phyloP scores from a whole-genome alignment of 2,329 filamentous ascomycete genomes.

The Penicillium sp. region DNA sequence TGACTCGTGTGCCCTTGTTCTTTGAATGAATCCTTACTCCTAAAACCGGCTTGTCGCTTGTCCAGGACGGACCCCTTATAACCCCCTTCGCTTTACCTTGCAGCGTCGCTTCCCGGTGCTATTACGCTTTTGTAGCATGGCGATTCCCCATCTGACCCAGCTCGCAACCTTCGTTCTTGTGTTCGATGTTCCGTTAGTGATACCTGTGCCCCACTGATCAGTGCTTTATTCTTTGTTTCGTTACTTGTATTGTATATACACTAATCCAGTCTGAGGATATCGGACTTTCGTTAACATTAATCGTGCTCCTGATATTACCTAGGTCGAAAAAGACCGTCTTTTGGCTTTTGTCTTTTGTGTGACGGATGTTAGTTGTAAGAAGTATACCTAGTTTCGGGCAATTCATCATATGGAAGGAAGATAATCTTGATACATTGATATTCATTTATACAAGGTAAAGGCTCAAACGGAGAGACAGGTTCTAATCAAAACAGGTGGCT shows the following conservation, averaged over 20 bases:
- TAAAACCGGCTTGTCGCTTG: neutral
- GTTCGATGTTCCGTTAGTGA: slow-evolving; percentile 2
- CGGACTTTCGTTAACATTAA: neutral
- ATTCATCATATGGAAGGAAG: no score
- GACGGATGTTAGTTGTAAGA: neutral
- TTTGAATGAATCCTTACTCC: neutral
- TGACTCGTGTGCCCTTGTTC: slow-evolving; percentile 31
- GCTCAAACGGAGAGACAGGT: neutral
- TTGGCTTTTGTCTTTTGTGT: neutral
- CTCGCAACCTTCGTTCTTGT: neutral
- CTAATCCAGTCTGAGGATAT: neutral
- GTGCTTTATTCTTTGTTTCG: neutral
- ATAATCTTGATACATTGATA: neutral
- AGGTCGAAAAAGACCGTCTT: neutral
- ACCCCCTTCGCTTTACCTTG: no score
- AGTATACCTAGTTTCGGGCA: neutral
- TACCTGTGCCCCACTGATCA: slow-evolving; percentile 5
- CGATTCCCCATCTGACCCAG: neutral
- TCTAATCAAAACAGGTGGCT: slow-evolving; percentile 11
- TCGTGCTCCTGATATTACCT: neutral
- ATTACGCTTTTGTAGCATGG: neutral
- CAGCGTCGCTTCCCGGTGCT: neutral
- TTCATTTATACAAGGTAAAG: slow-evolving; percentile 9
- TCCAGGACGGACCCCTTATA: no score
- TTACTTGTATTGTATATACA: slow-evolving; percentile 7